Base-by-base conservation (phyloP, 768 basidiomycete genomes). In the Lanmaoa rubissima region DNA sequence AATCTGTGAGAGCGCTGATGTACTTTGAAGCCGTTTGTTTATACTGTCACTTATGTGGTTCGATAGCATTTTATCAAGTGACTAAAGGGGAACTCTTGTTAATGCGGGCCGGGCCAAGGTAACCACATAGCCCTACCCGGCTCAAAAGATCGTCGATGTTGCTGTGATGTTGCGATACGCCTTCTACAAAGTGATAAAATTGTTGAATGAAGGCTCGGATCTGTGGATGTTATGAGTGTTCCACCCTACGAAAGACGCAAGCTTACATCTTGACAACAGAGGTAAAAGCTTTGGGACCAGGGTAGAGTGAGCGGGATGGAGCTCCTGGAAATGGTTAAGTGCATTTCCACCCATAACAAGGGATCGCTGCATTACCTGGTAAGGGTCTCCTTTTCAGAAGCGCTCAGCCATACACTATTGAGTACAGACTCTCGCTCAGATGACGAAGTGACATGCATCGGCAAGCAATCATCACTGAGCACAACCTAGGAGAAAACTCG, bases 141-240 rank as follows among this genome's bases (percentile, higher is more conserved):
- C 87, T 88, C 49, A 99, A 72, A 10, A 98, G 78, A 52, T 94
- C 93, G 64, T 98, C 95, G 34, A 95, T 91, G 67, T 95, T 90
- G 42, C 88, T 82, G 70, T 94, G 90, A 55, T 93, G 90, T 67
- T 95, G 92, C 2, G 90, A 86, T 6, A 97, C 90, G 10, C 96
- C 96, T 63, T 99, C 97, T 0, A 95, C 86, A 71, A 98, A 99
- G 24, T 92, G 87, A 69, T 98, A 96, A 75, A 97, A 98, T 64
- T 92, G 93, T 63, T 94, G 90, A 39, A 97, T 90, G 66, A 96
- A 98, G 42, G 78, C 79, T 26, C 92, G 86, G 57, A 96, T 90
- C 86, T 96, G 75, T 31, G 28, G 43, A 31, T 14, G 40, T 48
- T 21, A 53, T 54, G 59, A 50, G 58, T 43, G 28, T 17, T 45